Percentiles rank a stretch among this genome's conserved stretches.
phyloP scores from a whole-genome alignment of 129 eudicot species.

The Centaurea solstitialis region DNA sequence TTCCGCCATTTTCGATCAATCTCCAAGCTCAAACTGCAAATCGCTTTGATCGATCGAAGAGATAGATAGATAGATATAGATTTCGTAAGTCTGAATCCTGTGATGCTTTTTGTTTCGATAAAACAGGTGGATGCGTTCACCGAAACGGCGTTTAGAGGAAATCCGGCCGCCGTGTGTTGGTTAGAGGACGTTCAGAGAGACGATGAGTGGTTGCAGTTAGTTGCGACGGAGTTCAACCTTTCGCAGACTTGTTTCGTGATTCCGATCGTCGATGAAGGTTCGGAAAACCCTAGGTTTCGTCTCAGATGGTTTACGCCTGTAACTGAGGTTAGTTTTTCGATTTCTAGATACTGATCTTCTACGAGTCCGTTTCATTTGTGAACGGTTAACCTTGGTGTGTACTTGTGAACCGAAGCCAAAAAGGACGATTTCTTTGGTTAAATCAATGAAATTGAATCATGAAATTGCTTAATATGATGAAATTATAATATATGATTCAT shows the following conservation, averaged over 20 bases:
- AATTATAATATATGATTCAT: too few relatives aligned
- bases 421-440: too few relatives aligned
- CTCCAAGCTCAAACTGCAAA: background rate
- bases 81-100: background rate
- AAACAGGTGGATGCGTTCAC: constrained; percentile 83
- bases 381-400: too few relatives aligned
- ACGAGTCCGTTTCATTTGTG: too few relatives aligned
- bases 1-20: background rate
- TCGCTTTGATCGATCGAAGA: background rate
- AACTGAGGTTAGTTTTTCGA: constrained; percentile 50
- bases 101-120: background rate
- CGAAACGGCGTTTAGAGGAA: constrained; percentile 75
- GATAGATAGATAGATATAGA: too few relatives aligned
- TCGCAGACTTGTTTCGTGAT: constrained; percentile 73
- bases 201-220: constrained; percentile 74
- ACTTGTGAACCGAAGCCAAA: too few relatives aligned
- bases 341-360: background rate
- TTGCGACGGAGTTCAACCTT: constrained; percentile 84
- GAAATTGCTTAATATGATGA: too few relatives aligned
- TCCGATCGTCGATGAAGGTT: constrained; percentile 29
- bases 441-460: too few relatives aligned
- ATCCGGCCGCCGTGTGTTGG: constrained; percentile 92
- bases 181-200: constrained; percentile 60
- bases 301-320: constrained; percentile 96
- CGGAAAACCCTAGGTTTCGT: constrained; percentile 50